Base-by-base conservation (phyloP, 2,329 filamentous ascomycete species). In the Talaromyces marneffei region DNA sequence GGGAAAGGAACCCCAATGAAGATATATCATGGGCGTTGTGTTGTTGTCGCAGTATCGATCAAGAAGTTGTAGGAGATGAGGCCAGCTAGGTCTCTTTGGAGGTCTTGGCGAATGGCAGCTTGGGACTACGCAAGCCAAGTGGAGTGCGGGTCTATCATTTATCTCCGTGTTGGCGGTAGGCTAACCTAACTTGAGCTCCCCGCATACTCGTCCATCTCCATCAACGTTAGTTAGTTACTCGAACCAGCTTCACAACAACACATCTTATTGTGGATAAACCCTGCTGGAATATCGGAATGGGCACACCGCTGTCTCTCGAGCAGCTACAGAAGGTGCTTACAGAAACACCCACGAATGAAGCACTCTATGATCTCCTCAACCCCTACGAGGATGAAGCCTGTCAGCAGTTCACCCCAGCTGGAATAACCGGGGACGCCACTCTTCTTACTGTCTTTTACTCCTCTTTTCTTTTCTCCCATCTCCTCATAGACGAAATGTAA, bases 11-110 rank as follows among this genome's bases (percentile, higher is more conserved):
- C 33, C 10, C 16, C 10, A 52, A 52, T 33, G 48, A 14, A 55
- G 57, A n/a, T 37, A 23, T 18, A 42, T 23, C 35, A 37, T 58
- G 40, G 14, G 16, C 31, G 48, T 33, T 52, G 12, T 1, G 18
- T 14, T 33, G 53, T n/a, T 66, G 63, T 63, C 61, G 65, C 57
- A 65, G 14, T 27, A 9, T n/a, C 20, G 7, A 23, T 3, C 6
- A 20, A 25, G 31, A 27, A 55, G 52, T 20, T 39, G 23, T 16
- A 55, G 18, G 31, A 39, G 14, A n/a, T 52, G 40, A 58, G 61
- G 63, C 65, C 65, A 74, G 73, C 71, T 74, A 76, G 74, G 73
- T 76, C 74, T 73, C 71, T 75, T 74, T 67, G 48, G 64, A 64
- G 67, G 69, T 67, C 75, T 77, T 77, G 74, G 74, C 74, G 65